Conservation (phyloP, 108 stramenopile genomes). For the Pseudonitzschia delicatissima region DNA sequence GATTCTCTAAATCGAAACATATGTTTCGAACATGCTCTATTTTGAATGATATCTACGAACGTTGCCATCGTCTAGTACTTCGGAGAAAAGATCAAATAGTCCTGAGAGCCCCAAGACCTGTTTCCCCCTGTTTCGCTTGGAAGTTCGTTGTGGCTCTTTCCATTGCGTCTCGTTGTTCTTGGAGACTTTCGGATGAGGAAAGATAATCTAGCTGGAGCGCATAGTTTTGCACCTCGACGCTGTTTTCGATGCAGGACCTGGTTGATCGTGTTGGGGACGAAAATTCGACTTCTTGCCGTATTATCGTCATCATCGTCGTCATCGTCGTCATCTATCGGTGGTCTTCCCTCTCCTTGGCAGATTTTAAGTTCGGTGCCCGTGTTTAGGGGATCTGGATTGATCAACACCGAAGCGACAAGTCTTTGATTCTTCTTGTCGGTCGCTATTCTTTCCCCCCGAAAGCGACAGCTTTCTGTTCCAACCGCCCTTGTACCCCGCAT, state of each 20-base stretch:
- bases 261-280: background rate
- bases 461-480: background rate
- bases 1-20: too few species aligned
- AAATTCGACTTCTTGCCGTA: too few species aligned
- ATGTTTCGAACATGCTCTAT: too few species aligned
- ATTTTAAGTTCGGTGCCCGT: background rate
- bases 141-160: too few species aligned
- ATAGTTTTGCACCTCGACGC: background rate
- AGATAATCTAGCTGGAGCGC: background rate
- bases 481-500: background rate
- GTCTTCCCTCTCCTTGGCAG: background rate
- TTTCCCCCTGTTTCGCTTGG: background rate
- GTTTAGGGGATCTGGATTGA: constrained; percentile 1
- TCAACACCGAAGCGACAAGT: background rate
- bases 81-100: background rate
- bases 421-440: background rate
- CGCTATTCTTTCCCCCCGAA: background rate
- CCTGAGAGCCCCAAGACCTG: background rate
- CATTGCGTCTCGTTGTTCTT: too few species aligned
- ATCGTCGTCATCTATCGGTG: background rate
- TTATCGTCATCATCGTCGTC: background rate
- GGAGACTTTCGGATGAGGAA: background rate
- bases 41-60: too few species aligned
- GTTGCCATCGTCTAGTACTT: too few species aligned
- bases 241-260: background rate